Conservation (phyloP, 1,284 basidiomycete genomes). For the Cryptococcus jaspeensis region DNA sequence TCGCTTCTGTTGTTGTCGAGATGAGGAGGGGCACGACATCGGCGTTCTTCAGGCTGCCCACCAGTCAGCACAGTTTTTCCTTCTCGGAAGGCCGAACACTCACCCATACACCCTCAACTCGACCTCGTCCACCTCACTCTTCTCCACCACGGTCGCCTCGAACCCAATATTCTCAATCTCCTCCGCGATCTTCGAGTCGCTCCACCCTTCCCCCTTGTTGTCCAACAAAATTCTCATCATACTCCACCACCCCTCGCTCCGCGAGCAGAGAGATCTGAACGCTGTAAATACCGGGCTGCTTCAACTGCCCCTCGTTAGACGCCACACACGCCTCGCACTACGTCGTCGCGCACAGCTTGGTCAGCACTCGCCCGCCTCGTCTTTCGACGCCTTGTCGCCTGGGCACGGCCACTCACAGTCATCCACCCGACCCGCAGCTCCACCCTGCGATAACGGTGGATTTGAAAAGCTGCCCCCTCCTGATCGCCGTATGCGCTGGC, state of each 20-base stretch:
- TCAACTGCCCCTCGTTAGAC: conserved; percentile 90
- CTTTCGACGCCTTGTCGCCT: background rate
- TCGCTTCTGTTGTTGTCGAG: conserved; percentile 47
- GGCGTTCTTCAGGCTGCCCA: conserved; percentile 32
- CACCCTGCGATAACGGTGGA: too few species aligned
- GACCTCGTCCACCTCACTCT: conserved; percentile 40
- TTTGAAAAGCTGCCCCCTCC: too few species aligned
- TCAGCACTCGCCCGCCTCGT: conserved; percentile 4
- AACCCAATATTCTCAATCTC: conserved; percentile 55
- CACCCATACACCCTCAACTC: conserved; percentile 48
- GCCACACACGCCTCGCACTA: conserved; percentile 55
- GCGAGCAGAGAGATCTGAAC: conserved; percentile 91
- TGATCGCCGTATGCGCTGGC: too few species aligned
- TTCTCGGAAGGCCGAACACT: background rate
- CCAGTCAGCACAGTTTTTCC: conserved; percentile 2
- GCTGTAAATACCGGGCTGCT: conserved; percentile 79
- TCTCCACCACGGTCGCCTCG: conserved; percentile 50
- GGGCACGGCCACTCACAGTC: conserved; percentile 37
- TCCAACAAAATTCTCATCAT: conserved; percentile 62
- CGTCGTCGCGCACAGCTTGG: background rate
- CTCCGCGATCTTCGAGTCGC: conserved; percentile 70
- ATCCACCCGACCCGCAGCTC: conserved; percentile 51
- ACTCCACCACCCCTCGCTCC: conserved; percentile 88
- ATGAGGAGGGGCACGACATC: conserved; percentile 30
- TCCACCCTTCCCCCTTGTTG: conserved; percentile 59